These are phyloP conservation scores for Maudiozyma serrabonitensis DNA, from an alignment of 805 yeast genomes.

Conservation along the genomic window DNA sequence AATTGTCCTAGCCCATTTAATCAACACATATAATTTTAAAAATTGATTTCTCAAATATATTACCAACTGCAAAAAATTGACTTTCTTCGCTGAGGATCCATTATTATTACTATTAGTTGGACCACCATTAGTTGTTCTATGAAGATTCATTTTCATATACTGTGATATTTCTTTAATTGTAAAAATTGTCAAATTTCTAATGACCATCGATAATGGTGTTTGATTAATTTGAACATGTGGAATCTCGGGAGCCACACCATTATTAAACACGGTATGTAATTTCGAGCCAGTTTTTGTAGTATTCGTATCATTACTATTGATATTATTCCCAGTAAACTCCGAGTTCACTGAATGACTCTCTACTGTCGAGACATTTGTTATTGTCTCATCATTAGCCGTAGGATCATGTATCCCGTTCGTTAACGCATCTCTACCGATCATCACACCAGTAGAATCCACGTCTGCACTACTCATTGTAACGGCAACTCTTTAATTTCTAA, in stretches of 20 bases:
- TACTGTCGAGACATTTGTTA: neutral
- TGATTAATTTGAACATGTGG: constrained; percentile 31
- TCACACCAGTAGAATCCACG: neutral
- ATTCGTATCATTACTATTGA: neutral
- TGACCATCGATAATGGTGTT: constrained; percentile 23
- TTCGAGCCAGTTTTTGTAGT: neutral
- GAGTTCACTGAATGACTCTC: neutral
- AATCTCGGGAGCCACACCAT: constrained; percentile 16
- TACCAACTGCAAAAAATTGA: constrained; percentile 55
- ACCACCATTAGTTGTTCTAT: constrained; percentile 4
- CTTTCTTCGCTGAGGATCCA: constrained; percentile 37
- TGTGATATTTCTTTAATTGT: constrained; percentile 28
- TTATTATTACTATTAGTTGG: neutral
- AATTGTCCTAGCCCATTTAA: constrained; percentile 69
- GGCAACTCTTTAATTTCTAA: too few species aligned
- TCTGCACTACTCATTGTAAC: neutral
- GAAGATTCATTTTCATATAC: constrained; percentile 25
- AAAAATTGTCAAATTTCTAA: constrained; percentile 25
- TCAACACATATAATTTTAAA: constrained; percentile 71
- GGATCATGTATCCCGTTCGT: neutral
- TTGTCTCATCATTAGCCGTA: neutral
- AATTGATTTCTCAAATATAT: constrained; percentile 74
- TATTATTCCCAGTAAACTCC: neutral
- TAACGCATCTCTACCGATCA: neutral
- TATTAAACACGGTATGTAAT: neutral